Conservation (phyloP, 495 filamentous ascomycete genomes). For the Podospora comata region DNA sequence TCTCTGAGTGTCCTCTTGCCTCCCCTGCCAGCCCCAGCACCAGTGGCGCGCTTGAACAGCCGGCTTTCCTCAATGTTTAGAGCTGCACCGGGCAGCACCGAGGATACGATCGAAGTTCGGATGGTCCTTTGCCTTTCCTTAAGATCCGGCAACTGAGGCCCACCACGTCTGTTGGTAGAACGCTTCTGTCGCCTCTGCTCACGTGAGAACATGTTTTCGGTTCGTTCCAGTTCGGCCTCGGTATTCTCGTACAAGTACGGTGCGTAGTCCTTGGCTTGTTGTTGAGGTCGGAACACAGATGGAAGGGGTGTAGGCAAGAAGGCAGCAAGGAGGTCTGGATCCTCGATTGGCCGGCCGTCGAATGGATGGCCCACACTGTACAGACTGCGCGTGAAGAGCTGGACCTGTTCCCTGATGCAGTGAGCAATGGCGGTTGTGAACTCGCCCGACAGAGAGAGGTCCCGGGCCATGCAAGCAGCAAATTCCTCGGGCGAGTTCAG, state of each 20-base stretch:
- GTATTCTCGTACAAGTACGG: constrained; percentile 92
- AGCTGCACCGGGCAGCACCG: constrained; percentile 83
- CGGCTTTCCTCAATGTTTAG: constrained; percentile 75
- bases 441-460: constrained; percentile 90
- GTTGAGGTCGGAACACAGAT: constrained; percentile 80
- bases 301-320: constrained; percentile 84
- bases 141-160: constrained; percentile 90
- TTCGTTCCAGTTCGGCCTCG: constrained; percentile 83
- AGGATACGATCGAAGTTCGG: constrained; percentile 84
- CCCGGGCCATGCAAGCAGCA: constrained; percentile 79
- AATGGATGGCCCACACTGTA: constrained; percentile 93
- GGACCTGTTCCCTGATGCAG: constrained; percentile 90
- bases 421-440: constrained; percentile 98
- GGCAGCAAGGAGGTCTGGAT: constrained; percentile 77
- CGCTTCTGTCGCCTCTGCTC: constrained; percentile 93
- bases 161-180: constrained; percentile 88
- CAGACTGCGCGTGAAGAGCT: constrained; percentile 88
- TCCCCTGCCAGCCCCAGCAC: constrained; percentile 53
- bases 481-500: constrained; percentile 93
- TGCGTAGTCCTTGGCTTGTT: constrained; percentile 86
- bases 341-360: constrained; percentile 89
- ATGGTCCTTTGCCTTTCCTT: constrained; percentile 93
- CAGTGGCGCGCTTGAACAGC: constrained; percentile 66
- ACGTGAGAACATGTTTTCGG: constrained; percentile 85
- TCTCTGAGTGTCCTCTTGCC: constrained; percentile 55